Conservation (phyloP, 768 basidiomycete species). For the Artomyces pyxidatus region DNA sequence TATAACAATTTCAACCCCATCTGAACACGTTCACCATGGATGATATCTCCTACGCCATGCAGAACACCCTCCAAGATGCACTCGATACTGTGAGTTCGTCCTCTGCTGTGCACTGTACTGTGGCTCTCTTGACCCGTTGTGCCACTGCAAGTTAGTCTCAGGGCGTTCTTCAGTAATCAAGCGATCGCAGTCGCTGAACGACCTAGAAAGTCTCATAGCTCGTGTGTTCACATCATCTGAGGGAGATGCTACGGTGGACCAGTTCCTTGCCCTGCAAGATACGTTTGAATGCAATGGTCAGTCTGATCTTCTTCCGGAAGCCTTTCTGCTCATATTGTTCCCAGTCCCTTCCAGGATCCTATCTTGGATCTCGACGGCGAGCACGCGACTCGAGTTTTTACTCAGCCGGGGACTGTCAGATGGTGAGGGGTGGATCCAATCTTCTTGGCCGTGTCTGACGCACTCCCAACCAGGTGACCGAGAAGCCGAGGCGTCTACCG, state of each 20-base stretch:
- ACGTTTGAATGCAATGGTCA: slow-evolving; percentile 79
- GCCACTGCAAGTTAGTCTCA: slow-evolving; percentile 66
- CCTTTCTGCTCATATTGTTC: background rate
- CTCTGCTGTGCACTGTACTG: background rate
- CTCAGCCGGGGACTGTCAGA: slow-evolving; percentile 39
- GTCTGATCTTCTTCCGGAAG: no score
- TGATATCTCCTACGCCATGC: slow-evolving; percentile 23
- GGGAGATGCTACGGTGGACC: slow-evolving; percentile 32
- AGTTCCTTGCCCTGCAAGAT: slow-evolving; percentile 54
- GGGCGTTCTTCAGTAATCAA: slow-evolving; percentile 44
- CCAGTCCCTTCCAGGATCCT: slow-evolving; percentile 66
- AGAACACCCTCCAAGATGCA: slow-evolving; percentile 44
- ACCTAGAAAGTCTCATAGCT: slow-evolving; percentile 28
- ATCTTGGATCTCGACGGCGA: slow-evolving; percentile 49
- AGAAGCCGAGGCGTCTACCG: slow-evolving; percentile 36
- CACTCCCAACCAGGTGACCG: slow-evolving; percentile 28
- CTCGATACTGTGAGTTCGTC: slow-evolving; percentile 55
- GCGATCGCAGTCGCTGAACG: slow-evolving; percentile 46
- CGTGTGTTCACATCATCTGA: slow-evolving; percentile 47
- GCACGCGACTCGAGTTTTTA: slow-evolving; percentile 40
- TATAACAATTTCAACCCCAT: no score
- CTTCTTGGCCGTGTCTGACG: slow-evolving; percentile 1
- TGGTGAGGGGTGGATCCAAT: slow-evolving; percentile 22
- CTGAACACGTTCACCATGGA: background rate
- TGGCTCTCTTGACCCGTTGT: no score